A percentile compares a stretch with the other conserved stretches of the same genome.
phyloP scores from a whole-genome alignment of 768 basidiomycete species.

The Hygrocybe punicea region DNA sequence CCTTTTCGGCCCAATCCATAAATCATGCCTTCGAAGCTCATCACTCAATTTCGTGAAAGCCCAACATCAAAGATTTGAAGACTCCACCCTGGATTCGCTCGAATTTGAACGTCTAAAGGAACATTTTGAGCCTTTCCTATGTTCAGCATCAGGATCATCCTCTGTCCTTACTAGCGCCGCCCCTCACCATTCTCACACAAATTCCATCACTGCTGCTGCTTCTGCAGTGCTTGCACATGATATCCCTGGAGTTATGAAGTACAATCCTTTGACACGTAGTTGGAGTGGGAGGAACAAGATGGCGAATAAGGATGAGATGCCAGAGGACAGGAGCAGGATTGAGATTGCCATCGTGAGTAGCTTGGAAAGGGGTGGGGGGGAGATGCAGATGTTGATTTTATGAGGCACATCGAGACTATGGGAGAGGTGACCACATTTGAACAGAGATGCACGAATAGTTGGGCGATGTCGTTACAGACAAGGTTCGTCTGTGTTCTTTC shows the following conservation, averaged over 20 bases:
- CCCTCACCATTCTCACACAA: slow-evolving; percentile 70
- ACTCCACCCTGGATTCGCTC: slow-evolving; percentile 75
- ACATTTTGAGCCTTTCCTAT: slow-evolving; percentile 93
- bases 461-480: slow-evolving; percentile 63
- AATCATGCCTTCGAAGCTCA: not conserved
- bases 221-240: slow-evolving; percentile 86
- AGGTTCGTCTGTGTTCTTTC: slow-evolving; percentile 46
- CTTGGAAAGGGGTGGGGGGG: too few relatives aligned
- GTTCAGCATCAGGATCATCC: slow-evolving; percentile 73
- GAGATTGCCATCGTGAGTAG: slow-evolving; percentile 57
- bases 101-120: slow-evolving; percentile 95
- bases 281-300: slow-evolving; percentile 58
- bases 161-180: slow-evolving; percentile 46
- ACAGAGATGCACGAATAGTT: slow-evolving; percentile 79
- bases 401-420: slow-evolving; percentile 61
- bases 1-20: not conserved
- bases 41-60: slow-evolving; percentile 53
- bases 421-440: slow-evolving; percentile 68
- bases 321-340: slow-evolving; percentile 69
- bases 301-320: slow-evolving; percentile 71
- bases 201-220: slow-evolving; percentile 85
- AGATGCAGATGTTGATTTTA: slow-evolving; percentile 67
- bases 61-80: slow-evolving; percentile 87
- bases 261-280: slow-evolving; percentile 57
- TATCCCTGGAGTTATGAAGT: slow-evolving; percentile 76